Evolutionary conservation across 139 green algal species (phyloP).

Genomic region (Gonium pectorale): DNA sequence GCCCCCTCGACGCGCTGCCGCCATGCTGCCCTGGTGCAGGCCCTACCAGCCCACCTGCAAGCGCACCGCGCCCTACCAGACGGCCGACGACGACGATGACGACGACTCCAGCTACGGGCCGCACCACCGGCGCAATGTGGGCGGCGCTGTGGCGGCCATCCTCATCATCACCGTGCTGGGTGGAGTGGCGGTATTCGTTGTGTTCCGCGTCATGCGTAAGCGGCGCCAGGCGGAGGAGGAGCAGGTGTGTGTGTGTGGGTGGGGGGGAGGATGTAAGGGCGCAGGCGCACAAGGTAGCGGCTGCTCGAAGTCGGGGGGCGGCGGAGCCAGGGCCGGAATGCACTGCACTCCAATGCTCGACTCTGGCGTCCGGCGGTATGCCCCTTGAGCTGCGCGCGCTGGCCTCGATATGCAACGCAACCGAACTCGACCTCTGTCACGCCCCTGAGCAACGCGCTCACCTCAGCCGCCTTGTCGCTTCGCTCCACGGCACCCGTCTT

Average conservation of each 20-base stretch:
- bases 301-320: background rate
- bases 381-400: background rate
- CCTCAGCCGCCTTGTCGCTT: background rate
- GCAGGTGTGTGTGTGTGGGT: background rate
- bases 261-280: background rate
- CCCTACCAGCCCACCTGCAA: conserved; percentile 12
- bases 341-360: background rate
- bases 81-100: background rate
- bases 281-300: background rate
- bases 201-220: background rate
- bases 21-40: background rate
- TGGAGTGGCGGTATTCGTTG: background rate
- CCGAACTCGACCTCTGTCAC: background rate
- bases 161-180: background rate
- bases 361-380: background rate
- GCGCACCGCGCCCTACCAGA: background rate
- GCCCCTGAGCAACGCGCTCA: background rate
- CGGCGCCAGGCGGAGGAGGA: conserved; percentile 21
- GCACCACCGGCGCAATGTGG: conserved; percentile 9
- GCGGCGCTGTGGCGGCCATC: conserved; percentile 4
- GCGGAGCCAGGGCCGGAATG: background rate
- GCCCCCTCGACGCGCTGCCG: no score
- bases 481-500: background rate
- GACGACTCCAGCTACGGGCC: background rate
- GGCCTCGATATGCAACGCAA: background rate